phyloP scores from a whole-genome alignment of 2,329 filamentous ascomycete species.

The Pseudogymnoascus sp. region DNA sequence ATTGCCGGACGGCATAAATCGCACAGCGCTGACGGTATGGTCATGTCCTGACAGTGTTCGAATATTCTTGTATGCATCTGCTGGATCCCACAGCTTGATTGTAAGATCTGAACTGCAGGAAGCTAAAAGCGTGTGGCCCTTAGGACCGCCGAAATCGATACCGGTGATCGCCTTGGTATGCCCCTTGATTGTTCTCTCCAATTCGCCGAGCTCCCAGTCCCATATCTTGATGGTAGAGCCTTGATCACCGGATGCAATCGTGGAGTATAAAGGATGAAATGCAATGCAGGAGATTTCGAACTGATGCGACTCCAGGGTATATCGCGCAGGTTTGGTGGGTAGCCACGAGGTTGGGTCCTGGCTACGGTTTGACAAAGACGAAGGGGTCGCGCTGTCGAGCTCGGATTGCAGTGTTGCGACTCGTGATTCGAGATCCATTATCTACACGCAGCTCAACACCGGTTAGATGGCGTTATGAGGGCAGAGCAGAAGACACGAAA shows the following conservation, averaged over 20 bases:
- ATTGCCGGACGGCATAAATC: constrained; percentile 82
- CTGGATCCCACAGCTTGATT: constrained; percentile 91
- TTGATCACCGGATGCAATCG: constrained; percentile 81
- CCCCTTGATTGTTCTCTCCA: constrained; percentile 83
- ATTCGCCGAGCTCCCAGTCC: constrained; percentile 91
- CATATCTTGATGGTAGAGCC: constrained; percentile 94
- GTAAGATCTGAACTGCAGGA: constrained; percentile 69
- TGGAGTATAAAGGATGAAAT: constrained; percentile 87
- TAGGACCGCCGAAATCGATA: constrained; percentile 81
- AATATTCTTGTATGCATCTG: constrained; percentile 91
- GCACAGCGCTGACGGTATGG: constrained; percentile 79
- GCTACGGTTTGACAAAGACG: constrained; percentile 65
- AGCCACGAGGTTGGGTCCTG: constrained; percentile 82
- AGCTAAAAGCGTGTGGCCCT: constrained; percentile 68
- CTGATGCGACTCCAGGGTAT: constrained; percentile 77
- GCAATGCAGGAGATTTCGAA: constrained; percentile 77
- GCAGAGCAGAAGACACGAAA: neutral
- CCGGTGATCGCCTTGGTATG: constrained; percentile 85
- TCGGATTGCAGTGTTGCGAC: constrained; percentile 68
- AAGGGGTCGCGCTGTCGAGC: constrained; percentile 73
- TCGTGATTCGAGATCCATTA: constrained; percentile 83
- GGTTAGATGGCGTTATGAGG: constrained; percentile 11
- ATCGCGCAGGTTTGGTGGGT: constrained; percentile 69
- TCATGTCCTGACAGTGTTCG: constrained; percentile 85
- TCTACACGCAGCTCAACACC: constrained; percentile 42